Base-by-base conservation (phyloP, 2,329 filamentous ascomycete species). In the Aciculosporium take region DNA sequence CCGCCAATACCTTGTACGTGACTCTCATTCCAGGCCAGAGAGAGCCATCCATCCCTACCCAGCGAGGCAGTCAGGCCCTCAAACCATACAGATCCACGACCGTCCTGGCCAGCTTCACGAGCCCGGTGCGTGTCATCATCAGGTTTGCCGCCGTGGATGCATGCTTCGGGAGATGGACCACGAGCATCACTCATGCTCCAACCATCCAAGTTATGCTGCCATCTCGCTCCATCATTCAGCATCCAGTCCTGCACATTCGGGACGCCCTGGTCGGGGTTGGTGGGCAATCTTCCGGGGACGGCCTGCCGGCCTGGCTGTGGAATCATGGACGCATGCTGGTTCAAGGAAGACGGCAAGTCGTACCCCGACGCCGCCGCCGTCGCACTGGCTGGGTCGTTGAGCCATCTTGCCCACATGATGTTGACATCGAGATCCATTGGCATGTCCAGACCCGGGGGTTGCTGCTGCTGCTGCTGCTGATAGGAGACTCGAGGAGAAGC, bases 121-220 rank as follows among this genome's bases (percentile, higher is more conserved):
- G 43, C 10, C 17, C 41, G 42, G 21, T 39, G 32, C 27, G 42
- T 34, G 34, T 41, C 48, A 34, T 46, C 48, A 32, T 41, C 51
- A 25, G 37, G 42, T 25, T 46, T 44, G 15, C 51, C 46, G 23
- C 50, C 46, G 48, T 60, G 58, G 41, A 58, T 47, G 37, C 61
- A 60, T 7, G 56, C 46, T 10, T 50, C 48, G 8, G 45, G 51
- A 20, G 51, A 47, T 28, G 56, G 46, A 3, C 49, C 49, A 23
- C 46, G 43, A 41, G 49, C 13, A 8, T 27, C 52, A 23, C 58
- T 54, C 41, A 66, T 54, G 27, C 64, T 66, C 72, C 72, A 76
- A 3, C 63, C 56, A 41, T 73, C 66, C 49, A 76, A 76, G 45
- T 72, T 67, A 41, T 74, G 69, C 44, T 76, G 71, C 71, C 72